phyloP scores from a whole-genome alignment of 2,329 filamentous ascomycete genomes.

The Diaporthe ampelina region DNA sequence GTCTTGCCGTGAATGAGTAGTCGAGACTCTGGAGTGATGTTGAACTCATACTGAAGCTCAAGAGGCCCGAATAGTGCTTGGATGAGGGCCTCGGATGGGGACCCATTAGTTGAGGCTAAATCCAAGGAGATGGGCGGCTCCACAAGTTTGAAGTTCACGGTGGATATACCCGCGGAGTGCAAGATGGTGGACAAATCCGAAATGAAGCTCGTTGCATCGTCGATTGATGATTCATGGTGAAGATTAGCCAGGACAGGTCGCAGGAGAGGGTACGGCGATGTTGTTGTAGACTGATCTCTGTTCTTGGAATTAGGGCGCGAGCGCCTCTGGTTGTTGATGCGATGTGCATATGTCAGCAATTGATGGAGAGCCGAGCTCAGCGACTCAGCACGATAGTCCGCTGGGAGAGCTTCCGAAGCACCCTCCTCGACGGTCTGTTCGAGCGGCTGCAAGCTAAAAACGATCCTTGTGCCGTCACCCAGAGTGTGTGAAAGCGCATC shows the following conservation, averaged over 20 bases:
- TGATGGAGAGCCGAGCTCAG: slow-evolving; percentile 79
- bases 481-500: slow-evolving; percentile 69
- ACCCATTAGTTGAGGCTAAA: slow-evolving; percentile 45
- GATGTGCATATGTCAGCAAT: slow-evolving; percentile 83
- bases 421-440: slow-evolving; percentile 59
- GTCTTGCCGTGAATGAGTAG: slow-evolving; percentile 62
- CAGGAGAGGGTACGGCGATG: slow-evolving; percentile 63
- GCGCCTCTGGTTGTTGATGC: slow-evolving; percentile 78
- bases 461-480: slow-evolving; percentile 67
- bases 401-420: slow-evolving; percentile 49
- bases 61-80: slow-evolving; percentile 59
- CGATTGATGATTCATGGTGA: slow-evolving; percentile 58
- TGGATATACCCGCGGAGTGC: slow-evolving; percentile 59
- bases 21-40: slow-evolving; percentile 58
- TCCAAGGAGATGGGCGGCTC: slow-evolving; percentile 52
- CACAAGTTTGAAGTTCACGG: slow-evolving; percentile 58
- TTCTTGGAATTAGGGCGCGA: slow-evolving; percentile 66
- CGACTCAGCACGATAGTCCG: slow-evolving; percentile 72
- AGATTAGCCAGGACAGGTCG: slow-evolving; percentile 66
- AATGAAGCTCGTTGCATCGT: slow-evolving; percentile 57
- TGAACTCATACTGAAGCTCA: slow-evolving; percentile 58
- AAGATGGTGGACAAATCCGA: slow-evolving; percentile 60
- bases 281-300: slow-evolving; percentile 53
- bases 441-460: slow-evolving; percentile 77
- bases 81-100: slow-evolving; percentile 60